Percentiles rank a stretch among this genome's conserved stretches.
Evolutionary conservation across 2,329 filamentous ascomycete species (phyloP).

Genomic region (Bipolaris sorokiniana): DNA sequence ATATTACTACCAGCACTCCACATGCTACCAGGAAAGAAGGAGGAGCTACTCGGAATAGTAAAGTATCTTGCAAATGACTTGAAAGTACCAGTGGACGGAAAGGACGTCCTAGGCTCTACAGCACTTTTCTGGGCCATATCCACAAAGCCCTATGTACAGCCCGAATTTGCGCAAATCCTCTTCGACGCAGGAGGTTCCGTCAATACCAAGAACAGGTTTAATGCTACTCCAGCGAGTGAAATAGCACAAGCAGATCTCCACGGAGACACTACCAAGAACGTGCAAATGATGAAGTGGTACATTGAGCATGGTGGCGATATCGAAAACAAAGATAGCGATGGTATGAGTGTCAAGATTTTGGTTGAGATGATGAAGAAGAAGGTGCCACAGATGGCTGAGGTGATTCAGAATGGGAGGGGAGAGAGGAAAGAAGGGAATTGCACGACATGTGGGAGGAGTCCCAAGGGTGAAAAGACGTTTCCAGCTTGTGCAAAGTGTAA

Average conservation of each 20-base stretch:
- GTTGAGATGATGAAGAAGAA: slow-evolving; percentile 21
- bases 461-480: slow-evolving; percentile 1
- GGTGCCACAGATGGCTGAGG: slow-evolving; percentile 15
- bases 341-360: slow-evolving; percentile 20
- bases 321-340: slow-evolving; percentile 24
- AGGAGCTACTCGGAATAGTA: slow-evolving; percentile 10
- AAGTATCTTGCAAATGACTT: slow-evolving; percentile 18
- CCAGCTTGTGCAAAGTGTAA: slow-evolving; percentile 21
- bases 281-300: slow-evolving; percentile 26
- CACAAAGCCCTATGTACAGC: slow-evolving; percentile 21
- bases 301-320: slow-evolving; percentile 27
- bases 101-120: slow-evolving; percentile 18
- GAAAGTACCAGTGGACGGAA: slow-evolving; percentile 19
- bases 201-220: slow-evolving; percentile 20
- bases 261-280: slow-evolving; percentile 15
- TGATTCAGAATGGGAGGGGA: slow-evolving; percentile 11
- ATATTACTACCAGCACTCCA: slow-evolving; percentile 18
- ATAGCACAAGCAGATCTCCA: slow-evolving; percentile 22
- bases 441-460: slow-evolving; percentile 18
- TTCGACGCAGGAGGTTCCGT: slow-evolving; percentile 23
- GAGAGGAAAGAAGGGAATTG: slow-evolving; percentile 18
- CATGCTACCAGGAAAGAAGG: slow-evolving; percentile 5
- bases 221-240: slow-evolving; percentile 17
- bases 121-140: slow-evolving; percentile 25
- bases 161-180: slow-evolving; percentile 22